Base-by-base conservation (phyloP, 768 basidiomycete genomes). In the Mycena galericulata region DNA sequence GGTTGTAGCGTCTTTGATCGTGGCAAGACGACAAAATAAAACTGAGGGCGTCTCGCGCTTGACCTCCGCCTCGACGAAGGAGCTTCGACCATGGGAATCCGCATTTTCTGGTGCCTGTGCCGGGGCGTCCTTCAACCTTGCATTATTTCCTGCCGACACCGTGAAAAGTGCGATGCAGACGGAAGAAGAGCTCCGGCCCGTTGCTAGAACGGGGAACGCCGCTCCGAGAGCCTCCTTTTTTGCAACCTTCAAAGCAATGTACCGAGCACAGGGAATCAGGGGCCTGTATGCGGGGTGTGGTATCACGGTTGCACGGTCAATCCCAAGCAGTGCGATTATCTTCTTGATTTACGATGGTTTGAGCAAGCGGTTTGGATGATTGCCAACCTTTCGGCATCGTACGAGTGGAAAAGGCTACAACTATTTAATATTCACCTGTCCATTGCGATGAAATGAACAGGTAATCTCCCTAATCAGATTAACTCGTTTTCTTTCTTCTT, bases 161-260 rank as follows among this genome's bases (percentile, higher is more conserved):
- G 88, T 97, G 73, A 96, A 97, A 81, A 93, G 91, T 63, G 89
- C 92, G 50, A 92, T 97, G 76, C 96, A 97, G 83, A 98, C 96
- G 1, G 90, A 90, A 74, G 92, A 92, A 63, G 93, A 96, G 76
- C 84, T 96, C 59, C 84, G 90, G 14, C 88, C 89, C 50, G 64
- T 66, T 17, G 67, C 68, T 57, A 10, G 67, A 50, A 20, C 59
- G 36, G 45, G 47, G 70, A 49, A 66, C 47, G 58, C 78, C 40
- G 73, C 76, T 61, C 72, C 77, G 17, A 79, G 79, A 69, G 65
- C 85, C 34, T 83, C 87, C 17, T 90, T 92, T 76, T 75, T 84
- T 43, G 79, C 85, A 58, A 92, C 88, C 27, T 89, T 88, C 32
- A 82, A 80, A 72, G 88, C 87, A 63, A 92, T 97, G 81, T 96